Evolutionary conservation across 768 basidiomycete genomes (phyloP), one percentile per base, ranked within the genome.

Genomic region (Hericium rajendrae): DNA sequence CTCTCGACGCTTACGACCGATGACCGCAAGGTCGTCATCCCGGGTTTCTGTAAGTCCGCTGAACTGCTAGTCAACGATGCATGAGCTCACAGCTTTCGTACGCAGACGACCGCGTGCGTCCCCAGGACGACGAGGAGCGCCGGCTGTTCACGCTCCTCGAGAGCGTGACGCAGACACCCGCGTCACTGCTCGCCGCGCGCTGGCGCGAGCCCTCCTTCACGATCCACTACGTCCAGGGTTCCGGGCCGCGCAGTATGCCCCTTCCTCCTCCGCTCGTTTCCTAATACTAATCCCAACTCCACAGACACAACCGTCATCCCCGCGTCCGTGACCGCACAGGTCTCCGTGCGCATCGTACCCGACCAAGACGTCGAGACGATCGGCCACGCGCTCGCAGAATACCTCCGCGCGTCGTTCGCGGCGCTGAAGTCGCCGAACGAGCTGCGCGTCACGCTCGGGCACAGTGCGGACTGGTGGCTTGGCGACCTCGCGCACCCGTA

Each of bases 391-490:
- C 72, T 98, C 15, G 76, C 81, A 56, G 68, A 75, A 3, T 79
- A 87, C 65, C 72, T 97, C 1, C 65, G 73, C 28, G 64, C 66
- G 0, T 77, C 81, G 1, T 98, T 95, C 67, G 64, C 72, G 32
- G 66, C 64, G 8, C 71, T 92, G 1, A 64, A 74, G 16, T 90
- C 89, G 1, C 81, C 85, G 1, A 95, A 97, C 68, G 70, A 69
- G 13, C 73, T 98, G 22, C 73, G 84, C 62, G 77, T 94, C 61
- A 77, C 74, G 18, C 82, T 97, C 54, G 83, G 88, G 46, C 88
- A 91, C 58, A 86, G 81, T 2, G 94, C 93, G 0, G 87, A 94
- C 65, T 98, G 94, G 94, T 99, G 95, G 95, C 77, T 99, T 2
- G 93, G 94, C 0, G 83, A 88, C 55, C 78, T 95, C 41, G 82